Conservation (phyloP, 1,284 basidiomycete species). For the Salmacisia buchloeana region DNA sequence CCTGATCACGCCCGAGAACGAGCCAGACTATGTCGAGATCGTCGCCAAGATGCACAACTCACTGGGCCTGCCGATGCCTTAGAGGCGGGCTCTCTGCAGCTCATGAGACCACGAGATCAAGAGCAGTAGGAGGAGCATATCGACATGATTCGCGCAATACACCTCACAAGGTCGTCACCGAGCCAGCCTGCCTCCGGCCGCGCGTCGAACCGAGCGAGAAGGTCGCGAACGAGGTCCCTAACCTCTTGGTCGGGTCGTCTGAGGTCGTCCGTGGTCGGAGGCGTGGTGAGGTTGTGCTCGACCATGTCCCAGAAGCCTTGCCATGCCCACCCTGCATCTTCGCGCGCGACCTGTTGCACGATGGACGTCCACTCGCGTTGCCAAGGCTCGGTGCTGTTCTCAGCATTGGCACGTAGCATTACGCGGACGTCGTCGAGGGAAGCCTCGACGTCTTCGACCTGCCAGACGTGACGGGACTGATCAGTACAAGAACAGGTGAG, state of each 20-base stretch:
- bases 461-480: not conserved
- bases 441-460: conserved; percentile 4
- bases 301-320: conserved; percentile 44
- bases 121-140: not conserved
- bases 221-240: not conserved
- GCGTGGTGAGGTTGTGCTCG: conserved; percentile 16
- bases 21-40: conserved; percentile 68
- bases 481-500: conserved; percentile 56
- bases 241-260: not conserved
- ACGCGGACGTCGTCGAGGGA: not conserved
- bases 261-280: not conserved
- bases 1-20: conserved; percentile 69
- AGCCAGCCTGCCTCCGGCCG: not conserved
- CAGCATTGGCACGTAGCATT: too few relatives aligned
- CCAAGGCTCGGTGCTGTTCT: conserved; percentile 16
- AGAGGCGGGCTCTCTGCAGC: not conserved
- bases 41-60: conserved; percentile 65
- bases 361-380: conserved; percentile 24
- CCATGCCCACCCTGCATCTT: conserved; percentile 48
- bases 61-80: conserved; percentile 54
- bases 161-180: not conserved
- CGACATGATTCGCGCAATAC: not conserved
- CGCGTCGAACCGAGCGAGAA: not conserved
- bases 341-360: conserved; percentile 31
- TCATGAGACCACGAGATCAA: not conserved